Evolutionary conservation across 768 basidiomycete genomes (phyloP), one percentile per base, ranked within the genome.

Genomic region (Russula virescens): DNA sequence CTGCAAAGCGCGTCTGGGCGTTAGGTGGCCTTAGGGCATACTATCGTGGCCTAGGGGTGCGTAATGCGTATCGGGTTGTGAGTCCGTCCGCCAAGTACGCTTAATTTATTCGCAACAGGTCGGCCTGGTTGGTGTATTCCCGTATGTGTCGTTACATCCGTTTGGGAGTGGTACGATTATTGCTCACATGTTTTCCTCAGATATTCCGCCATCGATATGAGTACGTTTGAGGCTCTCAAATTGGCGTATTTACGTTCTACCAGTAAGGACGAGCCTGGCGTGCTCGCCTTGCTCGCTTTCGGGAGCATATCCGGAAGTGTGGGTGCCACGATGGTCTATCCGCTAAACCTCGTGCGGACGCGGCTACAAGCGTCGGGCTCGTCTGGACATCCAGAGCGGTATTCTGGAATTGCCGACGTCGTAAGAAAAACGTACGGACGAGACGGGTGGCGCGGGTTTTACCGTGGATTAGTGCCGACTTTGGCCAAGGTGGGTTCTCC

Each of bases 201-300:
- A 61, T 91, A 91, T 72, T 88, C 91, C 16, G 96, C 96, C 5
- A 99, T 98, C 66, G 96, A 99, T 74, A 96, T 94, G 91, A 90
- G 88, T 69, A 95, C 95, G 3, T 98, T 97, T 63, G 96, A 98
- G 76, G 92, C 93, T 2, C 83, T 99, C 60, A 98, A 98, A 73
- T 78, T 94, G 48, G 86, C 89, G 2, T 98, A 98, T 73, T 77
- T 89, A 43, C 83, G 85, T 55, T 96, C 94, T 35, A 90, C 91
- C 6, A 88, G 87, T 38, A 84, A 87, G 69, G 88, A 94, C 28
- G 95, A 99, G 72, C 93, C 96, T 0, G 91, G 91, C 2, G 84
- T 94, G 7, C 79, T 94, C 57, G 93, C 91, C 28, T 72, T 94
- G 34, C 83, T 98, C 19, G 86, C 90, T 4, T 98, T 97, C 69